phyloP scores from a whole-genome alignment of 768 basidiomycete species.

The Roridomyces roridus region DNA sequence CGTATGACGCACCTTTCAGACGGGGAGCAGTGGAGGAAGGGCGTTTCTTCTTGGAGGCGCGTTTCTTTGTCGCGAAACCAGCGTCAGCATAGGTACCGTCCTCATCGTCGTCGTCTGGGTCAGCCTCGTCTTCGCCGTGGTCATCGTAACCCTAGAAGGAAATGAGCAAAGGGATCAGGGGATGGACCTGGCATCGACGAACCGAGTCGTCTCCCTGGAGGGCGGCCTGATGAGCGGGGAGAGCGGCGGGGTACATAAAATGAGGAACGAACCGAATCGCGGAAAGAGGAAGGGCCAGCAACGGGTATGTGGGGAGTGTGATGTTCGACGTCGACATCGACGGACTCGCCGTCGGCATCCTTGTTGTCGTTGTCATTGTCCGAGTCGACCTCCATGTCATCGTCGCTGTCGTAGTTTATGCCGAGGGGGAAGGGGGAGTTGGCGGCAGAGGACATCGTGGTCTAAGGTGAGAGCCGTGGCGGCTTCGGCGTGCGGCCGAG shows the following conservation, averaged over 20 bases:
- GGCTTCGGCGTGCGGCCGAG: conserved; percentile 39
- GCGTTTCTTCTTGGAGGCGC: conserved; percentile 72
- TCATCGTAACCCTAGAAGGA: conserved; percentile 52
- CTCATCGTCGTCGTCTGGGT: conserved; percentile 60
- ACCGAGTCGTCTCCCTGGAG: conserved; percentile 66
- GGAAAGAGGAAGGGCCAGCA: conserved; percentile 43
- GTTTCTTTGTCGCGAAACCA: conserved; percentile 75
- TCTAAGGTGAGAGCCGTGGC: conserved; percentile 23
- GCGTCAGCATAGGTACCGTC: conserved; percentile 83
- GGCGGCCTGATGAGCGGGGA: conserved; percentile 17
- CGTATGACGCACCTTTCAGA: conserved; percentile 58
- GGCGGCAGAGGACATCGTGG: conserved; percentile 35
- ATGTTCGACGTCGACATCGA: conserved; percentile 57
- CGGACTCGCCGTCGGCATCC: conserved; percentile 68
- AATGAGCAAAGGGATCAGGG: conserved; percentile 25
- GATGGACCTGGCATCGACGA: conserved; percentile 34
- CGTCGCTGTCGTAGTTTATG: conserved; percentile 64
- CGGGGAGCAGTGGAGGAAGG: conserved; percentile 51
- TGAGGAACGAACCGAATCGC: conserved; percentile 46
- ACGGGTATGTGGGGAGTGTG: conserved; percentile 41
- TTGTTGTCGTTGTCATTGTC: conserved; percentile 15
- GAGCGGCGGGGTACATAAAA: conserved; percentile 11
- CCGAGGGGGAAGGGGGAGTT: conserved; percentile 47
- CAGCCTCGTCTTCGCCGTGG: conserved; percentile 65
- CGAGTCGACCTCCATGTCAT: conserved; percentile 42